phyloP scores from a whole-genome alignment of 495 filamentous ascomycete species.

The Zalerion maritima region DNA sequence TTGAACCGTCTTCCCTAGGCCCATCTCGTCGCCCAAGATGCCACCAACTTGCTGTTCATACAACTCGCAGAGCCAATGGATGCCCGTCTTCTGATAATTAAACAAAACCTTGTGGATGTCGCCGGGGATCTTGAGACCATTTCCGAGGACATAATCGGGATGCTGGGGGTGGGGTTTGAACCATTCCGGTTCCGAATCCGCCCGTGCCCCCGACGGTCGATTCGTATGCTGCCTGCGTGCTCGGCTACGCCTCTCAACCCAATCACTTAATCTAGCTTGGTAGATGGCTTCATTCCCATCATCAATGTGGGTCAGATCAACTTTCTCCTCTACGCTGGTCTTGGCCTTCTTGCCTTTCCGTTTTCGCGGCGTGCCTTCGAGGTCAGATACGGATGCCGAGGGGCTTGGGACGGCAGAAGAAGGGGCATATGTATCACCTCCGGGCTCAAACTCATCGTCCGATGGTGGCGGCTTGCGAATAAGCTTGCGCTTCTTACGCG shows the following conservation, averaged over 20 bases:
- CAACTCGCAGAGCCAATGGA: slow-evolving; percentile 93
- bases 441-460: slow-evolving; percentile 26
- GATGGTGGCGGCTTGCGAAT: slow-evolving; percentile 20
- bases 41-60: slow-evolving; percentile 80
- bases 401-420: slow-evolving; percentile 20
- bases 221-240: slow-evolving; percentile 49
- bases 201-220: slow-evolving; percentile 2
- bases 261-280: slow-evolving; percentile 57
- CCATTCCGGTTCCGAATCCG: slow-evolving; percentile 57
- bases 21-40: slow-evolving; percentile 97
- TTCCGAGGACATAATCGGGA: slow-evolving; percentile 55
- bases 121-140: slow-evolving; percentile 68
- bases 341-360: slow-evolving; percentile 27
- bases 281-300: slow-evolving; percentile 84
- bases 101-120: slow-evolving; percentile 85
- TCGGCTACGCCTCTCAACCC: slow-evolving; percentile 52
- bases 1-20: slow-evolving; percentile 88
- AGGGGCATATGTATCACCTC: slow-evolving; percentile 11
- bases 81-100: slow-evolving; percentile 88
- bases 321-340: slow-evolving; percentile 28
- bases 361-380: slow-evolving; percentile 11
- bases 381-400: slow-evolving; percentile 18
- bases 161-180: slow-evolving; percentile 69
- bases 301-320: slow-evolving; percentile 67
- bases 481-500: slow-evolving; percentile 29